phyloP scores from a whole-genome alignment of 371 early-diverging fungal species.

The Conidiobolus incongruus region DNA sequence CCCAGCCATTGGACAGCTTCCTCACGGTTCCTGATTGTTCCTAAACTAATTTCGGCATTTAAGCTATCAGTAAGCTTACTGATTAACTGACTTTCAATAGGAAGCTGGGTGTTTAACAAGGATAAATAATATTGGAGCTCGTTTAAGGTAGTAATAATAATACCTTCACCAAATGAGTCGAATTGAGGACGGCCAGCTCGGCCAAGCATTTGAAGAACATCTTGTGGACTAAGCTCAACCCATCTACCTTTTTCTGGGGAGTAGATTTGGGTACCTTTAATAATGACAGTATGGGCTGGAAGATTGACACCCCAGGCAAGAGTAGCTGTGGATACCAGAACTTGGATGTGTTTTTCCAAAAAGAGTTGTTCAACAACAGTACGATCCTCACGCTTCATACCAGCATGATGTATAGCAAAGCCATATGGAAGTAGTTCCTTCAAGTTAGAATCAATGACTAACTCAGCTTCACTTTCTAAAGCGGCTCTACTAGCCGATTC shows the following conservation, averaged over 20 bases:
- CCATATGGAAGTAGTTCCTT: slow-evolving; percentile 83
- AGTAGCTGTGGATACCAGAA: slow-evolving; percentile 96
- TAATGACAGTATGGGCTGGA: slow-evolving; percentile 97
- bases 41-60: slow-evolving; percentile 94
- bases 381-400: slow-evolving; percentile 89
- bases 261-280: slow-evolving; percentile 98
- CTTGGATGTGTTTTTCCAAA: slow-evolving; percentile 73
- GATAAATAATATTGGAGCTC: slow-evolving; percentile 91
- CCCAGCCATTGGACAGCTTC: slow-evolving; percentile 95
- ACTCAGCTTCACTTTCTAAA: no score
- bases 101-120: slow-evolving; percentile 81
- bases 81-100: slow-evolving; percentile 95
- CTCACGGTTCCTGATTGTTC: slow-evolving; percentile 68
- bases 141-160: slow-evolving; percentile 83
- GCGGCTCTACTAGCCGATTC: no score
- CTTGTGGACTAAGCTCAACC: slow-evolving; percentile 84
- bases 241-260: slow-evolving; percentile 83
- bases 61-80: slow-evolving; percentile 70
- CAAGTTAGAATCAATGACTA: slow-evolving; percentile 60
- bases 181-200: slow-evolving; percentile 99
- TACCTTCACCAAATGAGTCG: slow-evolving; percentile 92
- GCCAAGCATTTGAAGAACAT: slow-evolving; percentile 97
- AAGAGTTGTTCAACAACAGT: slow-evolving; percentile 89
- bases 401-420: slow-evolving; percentile 97
- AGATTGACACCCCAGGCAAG: slow-evolving; percentile 99